Evolutionary conservation across 2,329 filamentous ascomycete species (phyloP).

Genomic region (Talaromyces funiculosus): DNA sequence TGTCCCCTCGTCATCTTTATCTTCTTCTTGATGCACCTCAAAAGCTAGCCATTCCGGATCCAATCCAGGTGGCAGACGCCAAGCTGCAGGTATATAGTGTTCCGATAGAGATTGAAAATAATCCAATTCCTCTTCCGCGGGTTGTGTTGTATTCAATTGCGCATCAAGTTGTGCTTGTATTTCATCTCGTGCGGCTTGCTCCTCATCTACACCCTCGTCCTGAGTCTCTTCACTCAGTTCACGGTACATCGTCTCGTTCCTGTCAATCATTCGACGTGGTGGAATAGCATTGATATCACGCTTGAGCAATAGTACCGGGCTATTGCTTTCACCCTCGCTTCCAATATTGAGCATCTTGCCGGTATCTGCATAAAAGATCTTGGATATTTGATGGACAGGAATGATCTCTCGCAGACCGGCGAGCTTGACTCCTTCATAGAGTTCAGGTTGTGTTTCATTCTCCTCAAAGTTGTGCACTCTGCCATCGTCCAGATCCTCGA

Average conservation of each 20-base stretch:
- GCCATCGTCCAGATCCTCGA: slow-evolving; percentile 74
- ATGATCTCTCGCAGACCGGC: slow-evolving; percentile 63
- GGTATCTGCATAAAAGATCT: slow-evolving; percentile 89
- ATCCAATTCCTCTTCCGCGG: slow-evolving; percentile 7
- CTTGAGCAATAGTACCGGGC: slow-evolving; percentile 68
- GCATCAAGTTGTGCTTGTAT: slow-evolving; percentile 35
- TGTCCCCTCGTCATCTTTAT: slow-evolving; percentile 49
- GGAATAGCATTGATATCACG: slow-evolving; percentile 61
- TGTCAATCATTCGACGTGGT: slow-evolving; percentile 54
- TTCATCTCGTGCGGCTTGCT: slow-evolving; percentile 27
- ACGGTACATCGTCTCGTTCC: slow-evolving; percentile 35
- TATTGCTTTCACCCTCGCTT: slow-evolving; percentile 61
- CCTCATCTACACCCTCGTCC: slow-evolving; percentile 29
- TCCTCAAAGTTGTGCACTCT: slow-evolving; percentile 63
- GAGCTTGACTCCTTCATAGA: slow-evolving; percentile 55
- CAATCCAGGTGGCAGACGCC: slow-evolving; percentile 65
- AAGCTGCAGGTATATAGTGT: slow-evolving; percentile 38
- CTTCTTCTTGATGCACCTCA: slow-evolving; percentile 68
- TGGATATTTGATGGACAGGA: slow-evolving; percentile 71
- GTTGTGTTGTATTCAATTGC: slow-evolving; percentile 26
- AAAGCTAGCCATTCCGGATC: slow-evolving; percentile 90
- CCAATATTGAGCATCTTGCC: slow-evolving; percentile 84
- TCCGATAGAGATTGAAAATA: slow-evolving; percentile 24
- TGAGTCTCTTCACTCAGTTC: slow-evolving; percentile 23
- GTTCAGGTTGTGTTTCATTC: slow-evolving; percentile 49